Evolutionary conservation across 176 grass and related monocot species (phyloP).

Genomic region (Tillandsia leiboldiana): DNA sequence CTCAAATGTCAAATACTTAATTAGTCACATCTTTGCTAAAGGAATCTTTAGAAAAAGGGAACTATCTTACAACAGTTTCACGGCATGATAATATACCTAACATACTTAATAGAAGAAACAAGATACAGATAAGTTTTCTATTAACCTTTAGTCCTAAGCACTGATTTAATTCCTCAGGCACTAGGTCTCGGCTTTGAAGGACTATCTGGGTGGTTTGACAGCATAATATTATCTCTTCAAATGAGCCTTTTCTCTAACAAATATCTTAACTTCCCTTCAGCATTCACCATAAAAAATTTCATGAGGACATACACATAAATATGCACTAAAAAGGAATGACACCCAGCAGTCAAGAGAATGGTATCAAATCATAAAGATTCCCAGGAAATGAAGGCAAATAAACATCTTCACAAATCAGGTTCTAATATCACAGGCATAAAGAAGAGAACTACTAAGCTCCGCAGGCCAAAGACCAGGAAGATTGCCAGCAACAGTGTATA

Average conservation of each 20-base stretch:
- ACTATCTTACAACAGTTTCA: too few relatives aligned
- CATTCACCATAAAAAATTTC: neutral
- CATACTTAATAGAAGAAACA: neutral
- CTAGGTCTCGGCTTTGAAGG: neutral
- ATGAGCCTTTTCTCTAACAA: too few relatives aligned
- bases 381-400: neutral
- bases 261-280: too few relatives aligned
- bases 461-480: too few relatives aligned
- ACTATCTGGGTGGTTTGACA: neutral
- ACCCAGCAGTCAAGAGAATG: neutral
- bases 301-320: neutral
- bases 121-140: neutral
- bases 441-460: too few relatives aligned
- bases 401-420: neutral
- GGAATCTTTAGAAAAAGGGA: too few relatives aligned
- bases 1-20: too few relatives aligned
- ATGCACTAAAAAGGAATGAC: neutral
- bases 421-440: too few relatives aligned
- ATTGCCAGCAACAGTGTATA: too few relatives aligned
- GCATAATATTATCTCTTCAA: neutral
- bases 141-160: neutral
- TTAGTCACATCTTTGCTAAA: too few relatives aligned
- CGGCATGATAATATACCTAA: too few relatives aligned
- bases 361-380: neutral
- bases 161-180: neutral